phyloP scores from a whole-genome alignment of 495 filamentous ascomycete genomes.

The Pyrenula massariospora region DNA sequence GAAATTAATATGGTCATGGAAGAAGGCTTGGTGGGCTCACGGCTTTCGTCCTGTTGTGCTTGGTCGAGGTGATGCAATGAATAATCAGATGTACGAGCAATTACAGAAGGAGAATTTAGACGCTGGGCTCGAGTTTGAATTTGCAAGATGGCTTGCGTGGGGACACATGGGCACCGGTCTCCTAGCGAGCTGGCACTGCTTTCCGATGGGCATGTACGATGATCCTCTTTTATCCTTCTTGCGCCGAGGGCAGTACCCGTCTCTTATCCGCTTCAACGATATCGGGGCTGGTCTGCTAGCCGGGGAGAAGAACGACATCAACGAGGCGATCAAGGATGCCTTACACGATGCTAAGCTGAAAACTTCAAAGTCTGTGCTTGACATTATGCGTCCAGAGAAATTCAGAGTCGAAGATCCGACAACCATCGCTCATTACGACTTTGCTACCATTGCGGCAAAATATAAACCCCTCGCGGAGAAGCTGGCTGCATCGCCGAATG shows the following conservation, averaged over 20 bases:
- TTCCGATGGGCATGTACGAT: constrained; percentile 76
- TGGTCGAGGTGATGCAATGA: constrained; percentile 69
- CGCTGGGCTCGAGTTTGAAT: constrained; percentile 51
- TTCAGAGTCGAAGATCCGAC: constrained; percentile 55
- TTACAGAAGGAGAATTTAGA: constrained; percentile 46
- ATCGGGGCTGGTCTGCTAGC: constrained; percentile 63
- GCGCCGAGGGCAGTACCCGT: constrained; percentile 59
- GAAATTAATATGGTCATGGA: constrained; percentile 74
- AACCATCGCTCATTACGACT: constrained; percentile 70
- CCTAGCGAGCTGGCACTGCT: constrained; percentile 62
- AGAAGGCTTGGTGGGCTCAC: constrained; percentile 86
- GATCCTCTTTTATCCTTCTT: constrained; percentile 60
- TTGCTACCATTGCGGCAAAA: constrained; percentile 38
- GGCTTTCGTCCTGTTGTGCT: constrained; percentile 83
- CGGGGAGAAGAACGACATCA: constrained; percentile 54
- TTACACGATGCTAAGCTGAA: constrained; percentile 39
- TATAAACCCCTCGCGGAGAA: constrained; percentile 59
- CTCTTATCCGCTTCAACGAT: constrained; percentile 56
- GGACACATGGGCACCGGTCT: constrained; percentile 82
- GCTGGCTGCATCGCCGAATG: constrained; percentile 35
- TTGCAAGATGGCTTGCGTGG: constrained; percentile 88
- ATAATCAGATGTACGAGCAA: constrained; percentile 65
- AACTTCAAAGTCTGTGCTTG: constrained; percentile 42
- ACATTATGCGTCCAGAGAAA: constrained; percentile 40
- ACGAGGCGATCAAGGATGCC: constrained; percentile 53